These are phyloP conservation scores for Talaromyces atroroseus DNA, from an alignment of 2,329 filamentous ascomycete genomes.

Conservation along the genomic window DNA sequence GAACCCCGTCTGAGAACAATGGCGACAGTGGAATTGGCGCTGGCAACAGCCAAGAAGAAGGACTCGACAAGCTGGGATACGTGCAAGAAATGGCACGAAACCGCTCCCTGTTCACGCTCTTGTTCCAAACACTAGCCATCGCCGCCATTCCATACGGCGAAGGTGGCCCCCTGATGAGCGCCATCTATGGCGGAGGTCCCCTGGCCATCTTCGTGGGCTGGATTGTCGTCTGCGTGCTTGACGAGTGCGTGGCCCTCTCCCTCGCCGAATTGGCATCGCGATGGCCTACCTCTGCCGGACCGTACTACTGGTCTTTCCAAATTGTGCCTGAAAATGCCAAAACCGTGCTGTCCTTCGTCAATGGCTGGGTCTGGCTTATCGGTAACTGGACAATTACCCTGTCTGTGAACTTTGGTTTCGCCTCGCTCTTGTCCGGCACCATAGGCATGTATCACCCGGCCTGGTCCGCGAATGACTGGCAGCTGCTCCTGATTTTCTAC, in stretches of 20 bases:
- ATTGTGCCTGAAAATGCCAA: slow-evolving; percentile 40
- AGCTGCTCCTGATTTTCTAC: slow-evolving; percentile 67
- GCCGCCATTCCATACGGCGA: slow-evolving; percentile 55
- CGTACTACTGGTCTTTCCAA: slow-evolving; percentile 53
- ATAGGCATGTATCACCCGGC: slow-evolving; percentile 52
- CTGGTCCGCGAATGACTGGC: slow-evolving; percentile 53
- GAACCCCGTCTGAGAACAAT: slow-evolving; percentile 12
- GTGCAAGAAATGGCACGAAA: slow-evolving; percentile 54
- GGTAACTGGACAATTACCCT: slow-evolving; percentile 51
- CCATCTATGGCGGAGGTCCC: slow-evolving; percentile 45
- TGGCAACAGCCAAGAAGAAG: slow-evolving; percentile 26
- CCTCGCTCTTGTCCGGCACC: slow-evolving; percentile 49
- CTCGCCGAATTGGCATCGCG: slow-evolving; percentile 48
- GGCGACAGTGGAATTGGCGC: neutral
- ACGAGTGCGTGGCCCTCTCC: slow-evolving; percentile 50
- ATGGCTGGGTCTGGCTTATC: slow-evolving; percentile 50
- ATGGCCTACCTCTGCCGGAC: slow-evolving; percentile 49
- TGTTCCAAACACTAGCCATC: slow-evolving; percentile 58
- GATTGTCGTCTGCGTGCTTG: slow-evolving; percentile 50
- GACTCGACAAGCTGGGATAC: slow-evolving; percentile 50
- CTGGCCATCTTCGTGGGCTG: slow-evolving; percentile 54
- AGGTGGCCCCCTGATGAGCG: slow-evolving; percentile 34
- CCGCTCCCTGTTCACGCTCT: slow-evolving; percentile 54
- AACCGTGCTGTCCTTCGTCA: slow-evolving; percentile 47
- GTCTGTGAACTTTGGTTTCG: slow-evolving; percentile 53